Percentiles rank a stretch among this genome's conserved stretches.
These are phyloP conservation scores for Litchi chinensis DNA, from an alignment of 345 rosid species.

Conservation along the genomic window DNA sequence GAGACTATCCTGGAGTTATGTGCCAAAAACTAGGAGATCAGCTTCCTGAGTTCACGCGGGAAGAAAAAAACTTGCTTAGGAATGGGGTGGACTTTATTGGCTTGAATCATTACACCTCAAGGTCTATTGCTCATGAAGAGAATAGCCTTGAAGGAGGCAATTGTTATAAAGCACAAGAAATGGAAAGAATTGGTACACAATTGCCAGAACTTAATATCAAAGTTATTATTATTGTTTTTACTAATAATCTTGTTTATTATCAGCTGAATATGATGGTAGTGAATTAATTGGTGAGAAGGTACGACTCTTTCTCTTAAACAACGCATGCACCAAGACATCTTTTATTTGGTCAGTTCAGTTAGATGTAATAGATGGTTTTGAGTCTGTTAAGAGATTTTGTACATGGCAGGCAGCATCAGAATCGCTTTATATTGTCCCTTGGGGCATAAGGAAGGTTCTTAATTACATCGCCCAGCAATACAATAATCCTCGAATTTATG, in stretches of 20 bases:
- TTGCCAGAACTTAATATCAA: neutral
- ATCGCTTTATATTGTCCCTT: conserved; percentile 89
- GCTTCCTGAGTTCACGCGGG: conserved; percentile 73
- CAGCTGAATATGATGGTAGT: conserved; percentile 81
- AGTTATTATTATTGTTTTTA: neutral
- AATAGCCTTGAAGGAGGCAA: conserved; percentile 44
- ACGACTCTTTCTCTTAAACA: conserved; percentile 4
- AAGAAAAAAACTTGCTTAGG: conserved; percentile 62
- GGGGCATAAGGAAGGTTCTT: conserved; percentile 81
- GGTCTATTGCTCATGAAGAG: conserved; percentile 61
- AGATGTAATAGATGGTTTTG: neutral
- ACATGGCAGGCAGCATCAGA: conserved; percentile 83
- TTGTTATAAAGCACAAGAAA: conserved; percentile 61
- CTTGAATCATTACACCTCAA: conserved; percentile 84
- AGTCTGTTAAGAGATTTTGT: conserved; percentile 24
- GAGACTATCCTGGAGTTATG: conserved; percentile 86
- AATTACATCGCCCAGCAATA: conserved; percentile 65
- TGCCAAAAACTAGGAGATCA: conserved; percentile 55
- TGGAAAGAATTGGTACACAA: conserved; percentile 65
- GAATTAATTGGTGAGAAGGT: conserved; percentile 84
- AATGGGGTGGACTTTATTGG: conserved; percentile 80
- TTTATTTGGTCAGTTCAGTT: neutral
- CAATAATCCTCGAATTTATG: conserved; percentile 61
- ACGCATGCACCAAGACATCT: neutral
- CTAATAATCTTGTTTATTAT: conserved; percentile 22